Evolutionary conservation across 371 early-diverging fungal genomes (phyloP), one percentile per base, ranked within the genome.

Genomic region (Apophysomyces ossiformis): DNA sequence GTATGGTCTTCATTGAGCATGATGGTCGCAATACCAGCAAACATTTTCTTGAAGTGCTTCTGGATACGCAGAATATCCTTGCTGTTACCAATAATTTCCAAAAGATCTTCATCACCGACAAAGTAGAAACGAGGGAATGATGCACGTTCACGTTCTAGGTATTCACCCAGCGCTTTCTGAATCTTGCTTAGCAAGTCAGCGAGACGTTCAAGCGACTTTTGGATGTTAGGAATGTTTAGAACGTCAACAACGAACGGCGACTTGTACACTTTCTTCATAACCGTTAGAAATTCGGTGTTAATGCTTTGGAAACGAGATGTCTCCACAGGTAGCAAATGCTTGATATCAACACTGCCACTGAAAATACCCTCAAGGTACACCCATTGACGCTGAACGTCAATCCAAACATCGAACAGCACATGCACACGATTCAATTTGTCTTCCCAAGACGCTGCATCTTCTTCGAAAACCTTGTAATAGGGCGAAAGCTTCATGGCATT

Each of bases 41-140:
- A 99, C 98, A 99, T 97, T 82, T 98, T 99, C 78, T 94, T 95
- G 79, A 99, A 91, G 75, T 99, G 99, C 69, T 97, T 97, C 74
- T 98, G 97, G 69, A 99, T 94, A 54, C 96, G 90, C 44, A 90
- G 74, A 41, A 98, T 88, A 72, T 99, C 99, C 80, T 96, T 96
- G 76, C 94, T 91, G 80, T 98, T 98, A 76, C 99, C 99, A 67
- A 99, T 95, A 69, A 99, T 97, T 83, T 99, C 98, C 26, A 99
- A 89, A 80, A 99, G 72, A 79, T 99, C 99, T 84, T 99, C 99
- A 71, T 99, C 99, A 75, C 99, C 99, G 54, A 99, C 97, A 89
- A 99, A 99, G 85, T 99, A 99, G 88, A 99, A 99, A 36, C 99
- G 92, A 46, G 99, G 98, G 89, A 99, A 99, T 0, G 95, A 89